phyloP scores from a whole-genome alignment of 352 stramenopile species.

The Globisporangium rhizosaccharum region DNA sequence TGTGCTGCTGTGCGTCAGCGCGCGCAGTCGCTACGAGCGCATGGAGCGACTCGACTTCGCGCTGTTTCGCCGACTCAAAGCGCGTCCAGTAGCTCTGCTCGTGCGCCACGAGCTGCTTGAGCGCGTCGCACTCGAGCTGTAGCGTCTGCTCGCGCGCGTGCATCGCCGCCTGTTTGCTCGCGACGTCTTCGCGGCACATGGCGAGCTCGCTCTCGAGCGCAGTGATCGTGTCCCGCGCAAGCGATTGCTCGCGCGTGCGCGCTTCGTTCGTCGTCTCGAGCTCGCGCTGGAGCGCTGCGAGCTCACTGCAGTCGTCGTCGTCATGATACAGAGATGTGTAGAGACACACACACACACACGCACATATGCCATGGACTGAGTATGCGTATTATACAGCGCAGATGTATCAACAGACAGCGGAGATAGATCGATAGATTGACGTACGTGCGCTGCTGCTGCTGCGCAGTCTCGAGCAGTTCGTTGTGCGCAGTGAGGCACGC shows the following conservation, averaged over 20 bases:
- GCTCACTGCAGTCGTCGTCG: slow-evolving; percentile 5
- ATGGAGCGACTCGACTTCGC: slow-evolving; percentile 28
- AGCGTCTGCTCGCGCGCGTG: slow-evolving; percentile 22
- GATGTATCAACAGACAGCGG: no score
- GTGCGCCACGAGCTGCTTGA: slow-evolving; percentile 39
- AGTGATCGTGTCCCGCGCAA: slow-evolving; percentile 11
- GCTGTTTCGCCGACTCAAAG: slow-evolving; percentile 16
- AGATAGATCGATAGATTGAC: background rate
- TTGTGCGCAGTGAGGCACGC: slow-evolving; percentile 44
- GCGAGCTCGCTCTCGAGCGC: slow-evolving; percentile 20
- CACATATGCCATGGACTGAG: no score
- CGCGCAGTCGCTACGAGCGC: slow-evolving; percentile 27
- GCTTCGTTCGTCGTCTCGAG: slow-evolving; percentile 13
- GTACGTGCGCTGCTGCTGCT: slow-evolving; percentile 17
- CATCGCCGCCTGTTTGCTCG: slow-evolving; percentile 9
- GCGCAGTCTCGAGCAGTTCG: slow-evolving; percentile 21
- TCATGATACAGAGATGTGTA: background rate
- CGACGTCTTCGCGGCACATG: slow-evolving; percentile 13
- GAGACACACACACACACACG: background rate
- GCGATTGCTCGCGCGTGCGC: slow-evolving; percentile 10
- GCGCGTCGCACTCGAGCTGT: slow-evolving; percentile 22
- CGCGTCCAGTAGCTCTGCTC: slow-evolving; percentile 43
- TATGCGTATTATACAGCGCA: no score
- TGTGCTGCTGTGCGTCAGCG: slow-evolving; percentile 20
- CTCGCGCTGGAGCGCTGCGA: slow-evolving; percentile 12